Evolutionary conservation across 345 rosid genomes (phyloP), one percentile per base, ranked within the genome.

Genomic region (Aurinia saxatilis): DNA sequence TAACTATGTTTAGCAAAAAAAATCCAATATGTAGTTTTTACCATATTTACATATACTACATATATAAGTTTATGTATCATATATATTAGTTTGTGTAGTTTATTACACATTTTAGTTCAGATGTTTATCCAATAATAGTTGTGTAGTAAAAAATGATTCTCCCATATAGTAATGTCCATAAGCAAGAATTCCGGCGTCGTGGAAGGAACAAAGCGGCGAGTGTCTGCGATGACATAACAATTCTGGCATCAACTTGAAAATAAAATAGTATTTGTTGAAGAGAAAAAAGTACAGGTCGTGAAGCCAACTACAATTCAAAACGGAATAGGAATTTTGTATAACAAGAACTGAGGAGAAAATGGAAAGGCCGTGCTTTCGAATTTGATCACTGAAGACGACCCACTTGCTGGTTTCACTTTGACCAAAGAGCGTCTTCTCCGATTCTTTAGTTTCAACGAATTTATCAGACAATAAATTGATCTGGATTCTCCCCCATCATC

Each of bases 241-340:
- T 39, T 52, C 44, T 52, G 15, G 13, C 38, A 36, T 4, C 62
- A 55, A 69, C 73, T 69, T 52, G 56, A n/a, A 27, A 57, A 8
- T 15, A 64, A 15, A 57, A 12, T 4, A 9, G 14, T 1, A 25
- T 4, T 10, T 1, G 2, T 21, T 6, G 15, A 3, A 0, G 2
- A 44, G 5, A 16, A 37, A 62, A 38, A 12, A 42, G 18, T 69
- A 1, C 2, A 62, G 63, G 50, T 62, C 63, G 68, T 70, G 74
- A 55, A 38, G 68, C 63, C 63, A 54, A 70, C 74, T 62, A 63
- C 46, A 62, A 55, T 54, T 63, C 50, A 46, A 29, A 25, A 54
- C 8, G 36, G 47, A 68, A 12, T 19, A 62, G 29, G 63, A 29
- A 53, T 19, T 18, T 46, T 36, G 3, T 42, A 31, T 60, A 34